Evolutionary conservation across 106 monocot genomes (phyloP).

Genomic region (Triglochin maritima): DNA sequence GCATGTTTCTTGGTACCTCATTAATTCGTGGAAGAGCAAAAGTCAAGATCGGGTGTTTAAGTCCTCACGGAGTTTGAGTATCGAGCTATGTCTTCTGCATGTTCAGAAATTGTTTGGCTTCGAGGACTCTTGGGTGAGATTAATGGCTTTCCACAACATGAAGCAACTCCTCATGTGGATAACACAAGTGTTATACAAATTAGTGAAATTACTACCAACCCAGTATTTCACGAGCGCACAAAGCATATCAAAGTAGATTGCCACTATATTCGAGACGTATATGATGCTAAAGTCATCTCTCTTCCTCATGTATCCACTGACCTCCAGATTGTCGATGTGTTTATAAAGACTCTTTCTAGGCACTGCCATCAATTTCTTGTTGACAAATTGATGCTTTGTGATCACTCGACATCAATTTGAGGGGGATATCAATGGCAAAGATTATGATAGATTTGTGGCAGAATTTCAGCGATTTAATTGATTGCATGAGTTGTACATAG

Average conservation of each 20-base stretch:
- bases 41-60: background rate
- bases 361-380: background rate
- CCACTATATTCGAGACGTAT: background rate
- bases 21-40: constrained; percentile 17
- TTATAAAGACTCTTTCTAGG: background rate
- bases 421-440: background rate
- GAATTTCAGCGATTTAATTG: no score
- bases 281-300: background rate
- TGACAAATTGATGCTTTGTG: constrained; percentile 1
- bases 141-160: background rate
- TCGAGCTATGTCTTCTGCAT: background rate
- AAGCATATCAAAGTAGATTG: no score
- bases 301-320: background rate
- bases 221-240: background rate
- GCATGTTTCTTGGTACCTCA: constrained; percentile 9
- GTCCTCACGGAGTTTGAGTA: background rate
- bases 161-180: background rate
- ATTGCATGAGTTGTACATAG: no score
- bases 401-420: background rate
- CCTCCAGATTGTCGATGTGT: background rate
- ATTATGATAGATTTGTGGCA: no score
- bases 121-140: background rate
- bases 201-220: background rate
- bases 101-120: constrained; percentile 2
- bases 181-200: background rate